A percentile compares a stretch with the other conserved stretches of the same genome.
phyloP scores from a whole-genome alignment of 768 basidiomycete species.

The Xerocomellus chrysenteron region DNA sequence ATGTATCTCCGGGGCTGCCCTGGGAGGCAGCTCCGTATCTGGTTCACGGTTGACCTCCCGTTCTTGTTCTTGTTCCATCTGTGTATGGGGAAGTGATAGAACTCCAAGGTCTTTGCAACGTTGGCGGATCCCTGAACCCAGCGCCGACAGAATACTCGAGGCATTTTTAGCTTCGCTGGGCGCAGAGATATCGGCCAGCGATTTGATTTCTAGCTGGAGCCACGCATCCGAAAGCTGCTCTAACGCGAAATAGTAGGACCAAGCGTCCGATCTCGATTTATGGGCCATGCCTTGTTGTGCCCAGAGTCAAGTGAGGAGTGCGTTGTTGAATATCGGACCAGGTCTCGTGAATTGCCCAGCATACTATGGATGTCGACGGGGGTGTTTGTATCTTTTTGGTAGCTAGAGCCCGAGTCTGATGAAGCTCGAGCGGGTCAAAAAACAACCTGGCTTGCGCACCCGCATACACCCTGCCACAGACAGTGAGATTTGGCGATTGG shows the following conservation, averaged over 20 bases:
- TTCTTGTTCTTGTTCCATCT: constrained; percentile 44
- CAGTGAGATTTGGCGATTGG: neutral
- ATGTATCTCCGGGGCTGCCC: constrained; percentile 20
- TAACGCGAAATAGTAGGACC: constrained; percentile 6
- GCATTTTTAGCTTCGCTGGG: neutral
- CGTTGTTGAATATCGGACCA: constrained; percentile 18
- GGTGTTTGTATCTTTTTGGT: constrained; percentile 1
- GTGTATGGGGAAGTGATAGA: constrained; percentile 3
- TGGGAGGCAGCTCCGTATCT: constrained; percentile 36
- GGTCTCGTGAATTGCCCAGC: constrained; percentile 46
- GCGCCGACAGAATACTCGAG: neutral
- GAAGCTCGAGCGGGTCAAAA: constrained; percentile 42
- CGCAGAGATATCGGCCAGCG: constrained; percentile 35
- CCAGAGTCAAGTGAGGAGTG: too few relatives aligned
- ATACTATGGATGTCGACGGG: constrained; percentile 36
- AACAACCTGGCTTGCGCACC: constrained; percentile 49
- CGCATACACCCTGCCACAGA: constrained; percentile 45
- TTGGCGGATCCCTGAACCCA: constrained; percentile 1
- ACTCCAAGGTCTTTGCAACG: constrained; percentile 13
- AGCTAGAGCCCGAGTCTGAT: constrained; percentile 19
- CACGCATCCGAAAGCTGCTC: constrained; percentile 22
- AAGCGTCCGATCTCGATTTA: constrained; percentile 4
- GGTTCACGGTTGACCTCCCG: constrained; percentile 42
- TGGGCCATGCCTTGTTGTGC: constrained; percentile 27
- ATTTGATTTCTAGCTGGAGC: constrained; percentile 38